A percentile compares a stretch with the other conserved stretches of the same genome.
Evolutionary conservation across 139 green algal species (phyloP).

Genomic region (Astrephomene gubernaculifera): DNA sequence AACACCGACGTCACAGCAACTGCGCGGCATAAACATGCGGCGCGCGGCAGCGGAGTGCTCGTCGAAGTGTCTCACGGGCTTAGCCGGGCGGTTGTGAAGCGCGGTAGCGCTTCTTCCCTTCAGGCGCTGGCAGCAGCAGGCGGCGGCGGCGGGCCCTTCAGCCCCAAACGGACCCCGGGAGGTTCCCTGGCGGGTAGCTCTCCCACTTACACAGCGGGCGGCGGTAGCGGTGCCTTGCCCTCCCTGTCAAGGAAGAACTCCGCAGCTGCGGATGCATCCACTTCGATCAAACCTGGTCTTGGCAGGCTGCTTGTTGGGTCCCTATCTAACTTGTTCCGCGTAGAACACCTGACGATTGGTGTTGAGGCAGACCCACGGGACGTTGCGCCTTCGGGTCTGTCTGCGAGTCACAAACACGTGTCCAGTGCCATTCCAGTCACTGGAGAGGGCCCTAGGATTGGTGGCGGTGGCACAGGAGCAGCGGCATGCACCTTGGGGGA

Average conservation of each 20-base stretch:
- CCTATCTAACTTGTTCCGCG: conserved; percentile 27
- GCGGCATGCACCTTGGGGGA: background rate
- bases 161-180: background rate
- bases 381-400: background rate
- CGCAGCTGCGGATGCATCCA: background rate
- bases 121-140: background rate
- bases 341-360: background rate
- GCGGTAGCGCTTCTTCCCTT: background rate
- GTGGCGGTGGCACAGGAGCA: background rate
- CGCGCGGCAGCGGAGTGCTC: too few species aligned
- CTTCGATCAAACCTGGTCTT: background rate
- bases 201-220: conserved; percentile 10
- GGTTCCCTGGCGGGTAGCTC: background rate
- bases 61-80: too few species aligned
- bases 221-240: background rate
- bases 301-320: conserved; percentile 33
- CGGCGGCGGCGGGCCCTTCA: background rate
- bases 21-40: too few species aligned
- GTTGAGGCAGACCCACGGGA: background rate
- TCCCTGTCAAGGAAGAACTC: conserved; percentile 7
- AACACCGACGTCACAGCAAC: background rate
- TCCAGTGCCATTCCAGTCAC: background rate
- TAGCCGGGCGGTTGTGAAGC: too few species aligned
- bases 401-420: too few species aligned
- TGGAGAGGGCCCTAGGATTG: background rate